Base-by-base conservation (phyloP, 495 filamentous ascomycete genomes). In the Aspergillus affinis region DNA sequence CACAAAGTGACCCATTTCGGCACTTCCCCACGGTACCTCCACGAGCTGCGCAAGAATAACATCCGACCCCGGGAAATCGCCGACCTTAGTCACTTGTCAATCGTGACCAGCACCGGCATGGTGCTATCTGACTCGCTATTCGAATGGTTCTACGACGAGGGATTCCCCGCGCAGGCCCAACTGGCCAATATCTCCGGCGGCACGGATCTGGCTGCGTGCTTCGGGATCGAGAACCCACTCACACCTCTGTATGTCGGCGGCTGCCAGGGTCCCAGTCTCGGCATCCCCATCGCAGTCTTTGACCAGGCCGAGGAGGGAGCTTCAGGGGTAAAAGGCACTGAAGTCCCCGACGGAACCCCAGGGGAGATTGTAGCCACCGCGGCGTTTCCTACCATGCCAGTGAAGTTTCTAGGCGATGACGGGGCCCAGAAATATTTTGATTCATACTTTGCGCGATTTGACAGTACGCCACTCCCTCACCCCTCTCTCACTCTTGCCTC, bases 111-210 rank as follows among this genome's bases (percentile, higher is more conserved):
- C 57, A 92, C 90, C 4, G 90, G 89, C 18, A 92, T 92, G 89
- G 88, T 91, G 0, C 78, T 92, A 6, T 82, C 86, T 8, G 82
- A 90, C 51, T 78, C 83, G 32, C 75, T 89, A 51, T 92, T 91
- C 69, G 82, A 89, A 57, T 93, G 88, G 88, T 91, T 92, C 77
- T 92, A 92, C 71, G 88, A 91, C 69, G 70, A 72, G 13, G 90
- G 79, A 15, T 93, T 93, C 70, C 88, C 89, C 0, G 27, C 78
- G 0, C 67, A 74, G 61, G 77, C 83, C 2, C 88, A 89, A 5
- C 78, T 92, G 6, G 79, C 70, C 49, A 93, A 92, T 65, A 87
- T 92, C 54, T 86, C 87, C 2, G 90, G 90, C 13, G 89, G 89
- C 53, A 92, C 89, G 21, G 89, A 93, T 78, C 78, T 92, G 51